A percentile compares a stretch with the other conserved stretches of the same genome.
Evolutionary conservation across 768 basidiomycete genomes (phyloP).

Genomic region (Tulasnella sp.): DNA sequence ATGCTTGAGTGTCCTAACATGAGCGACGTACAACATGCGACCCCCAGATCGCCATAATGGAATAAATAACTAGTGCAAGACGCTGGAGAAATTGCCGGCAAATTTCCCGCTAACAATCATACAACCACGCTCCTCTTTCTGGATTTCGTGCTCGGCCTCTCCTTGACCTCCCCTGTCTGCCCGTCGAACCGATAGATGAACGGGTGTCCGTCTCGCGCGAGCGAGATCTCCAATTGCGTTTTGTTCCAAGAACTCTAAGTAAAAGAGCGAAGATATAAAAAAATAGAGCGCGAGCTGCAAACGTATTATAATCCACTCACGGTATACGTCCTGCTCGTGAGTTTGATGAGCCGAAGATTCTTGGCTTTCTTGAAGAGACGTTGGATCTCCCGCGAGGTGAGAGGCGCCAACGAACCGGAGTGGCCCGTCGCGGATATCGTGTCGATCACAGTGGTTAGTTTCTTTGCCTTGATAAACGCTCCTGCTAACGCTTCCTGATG

Average conservation of each 20-base stretch:
- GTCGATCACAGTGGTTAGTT: constrained; percentile 11
- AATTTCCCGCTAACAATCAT: too few species aligned
- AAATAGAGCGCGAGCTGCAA: background rate
- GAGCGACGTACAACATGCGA: too few species aligned
- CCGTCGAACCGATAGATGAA: background rate
- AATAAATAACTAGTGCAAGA: too few species aligned
- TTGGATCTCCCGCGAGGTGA: background rate
- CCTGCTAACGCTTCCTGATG: background rate
- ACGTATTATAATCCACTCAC: background rate
- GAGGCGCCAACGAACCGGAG: background rate
- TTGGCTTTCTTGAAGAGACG: background rate
- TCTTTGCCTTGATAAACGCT: background rate
- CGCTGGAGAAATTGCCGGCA: too few species aligned
- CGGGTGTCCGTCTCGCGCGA: background rate
- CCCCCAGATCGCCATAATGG: too few species aligned
- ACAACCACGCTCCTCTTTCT: too few species aligned
- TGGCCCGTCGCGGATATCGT: constrained; percentile 18
- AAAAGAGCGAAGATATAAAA: background rate
- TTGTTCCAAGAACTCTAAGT: background rate
- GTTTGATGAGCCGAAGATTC: background rate
- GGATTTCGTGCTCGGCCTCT: too few species aligned
- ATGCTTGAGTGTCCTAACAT: too few species aligned
- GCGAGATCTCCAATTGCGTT: background rate
- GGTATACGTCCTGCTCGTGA: constrained; percentile 15
- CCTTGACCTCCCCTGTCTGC: background rate